Evolutionary conservation across 148 eudicot species (phyloP).

Genomic region (Rhododendron vialii): DNA sequence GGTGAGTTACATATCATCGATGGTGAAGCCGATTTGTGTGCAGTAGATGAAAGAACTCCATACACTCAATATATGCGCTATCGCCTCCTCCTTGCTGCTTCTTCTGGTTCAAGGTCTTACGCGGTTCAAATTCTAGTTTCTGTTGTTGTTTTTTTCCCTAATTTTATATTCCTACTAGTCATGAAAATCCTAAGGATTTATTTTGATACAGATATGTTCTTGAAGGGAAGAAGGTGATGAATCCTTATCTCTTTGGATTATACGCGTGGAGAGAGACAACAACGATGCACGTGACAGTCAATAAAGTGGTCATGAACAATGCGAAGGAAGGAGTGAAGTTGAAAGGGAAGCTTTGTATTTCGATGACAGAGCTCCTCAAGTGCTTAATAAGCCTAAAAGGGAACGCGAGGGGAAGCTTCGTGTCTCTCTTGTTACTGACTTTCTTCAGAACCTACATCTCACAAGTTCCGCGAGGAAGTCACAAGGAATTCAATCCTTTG

Average conservation of each 20-base stretch:
- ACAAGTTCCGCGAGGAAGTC: constrained; percentile 24
- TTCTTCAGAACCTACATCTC: constrained; percentile 29
- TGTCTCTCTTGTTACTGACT: constrained; percentile 12
- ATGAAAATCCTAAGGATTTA: background rate
- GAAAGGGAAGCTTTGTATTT: constrained; percentile 26
- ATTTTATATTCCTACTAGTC: background rate
- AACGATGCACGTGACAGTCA: constrained; percentile 25
- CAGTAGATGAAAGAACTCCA: constrained; percentile 27
- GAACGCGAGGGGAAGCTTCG: constrained; percentile 15
- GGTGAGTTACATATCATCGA: constrained; percentile 28
- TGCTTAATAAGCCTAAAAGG: constrained; percentile 22
- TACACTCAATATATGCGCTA: constrained; percentile 36
- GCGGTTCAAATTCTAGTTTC: background rate
- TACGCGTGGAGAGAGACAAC: constrained; percentile 31
- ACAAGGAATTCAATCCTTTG: background rate
- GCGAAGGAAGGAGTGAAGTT: constrained; percentile 9
- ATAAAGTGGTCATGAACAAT: constrained; percentile 3
- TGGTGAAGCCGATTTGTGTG: constrained; percentile 33
- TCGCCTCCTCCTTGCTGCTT: constrained; percentile 28
- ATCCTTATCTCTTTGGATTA: constrained; percentile 29
- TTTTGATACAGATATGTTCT: constrained; percentile 30
- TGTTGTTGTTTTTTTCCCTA: too few relatives aligned
- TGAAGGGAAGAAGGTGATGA: constrained; percentile 36
- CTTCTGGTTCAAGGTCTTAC: constrained; percentile 39
- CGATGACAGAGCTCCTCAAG: constrained; percentile 27